Conservation (phyloP, 345 rosid genomes). For the Arabis alpina region DNA sequence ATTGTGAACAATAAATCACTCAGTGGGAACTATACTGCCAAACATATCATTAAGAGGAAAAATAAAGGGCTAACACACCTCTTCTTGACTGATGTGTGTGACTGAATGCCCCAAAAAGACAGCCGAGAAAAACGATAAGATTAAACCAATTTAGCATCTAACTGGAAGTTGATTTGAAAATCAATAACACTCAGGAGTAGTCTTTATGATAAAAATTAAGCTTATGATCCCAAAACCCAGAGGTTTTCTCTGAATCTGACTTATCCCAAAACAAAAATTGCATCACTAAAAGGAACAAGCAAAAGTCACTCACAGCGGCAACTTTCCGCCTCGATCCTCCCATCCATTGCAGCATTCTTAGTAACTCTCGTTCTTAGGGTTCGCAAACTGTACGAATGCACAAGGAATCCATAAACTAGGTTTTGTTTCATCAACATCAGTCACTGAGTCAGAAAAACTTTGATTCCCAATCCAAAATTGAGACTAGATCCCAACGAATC, state of each 20-base stretch:
- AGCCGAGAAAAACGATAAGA: slow-evolving; percentile 10
- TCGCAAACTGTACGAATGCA: slow-evolving; percentile 1
- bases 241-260: slow-evolving; percentile 6
- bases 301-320: slow-evolving; percentile 55
- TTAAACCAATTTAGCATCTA: neutral
- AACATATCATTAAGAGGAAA: neutral
- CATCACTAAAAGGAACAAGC: slow-evolving; percentile 13
- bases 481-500: slow-evolving; percentile 13
- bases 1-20: slow-evolving; percentile 9
- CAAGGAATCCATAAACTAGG: slow-evolving; percentile 13
- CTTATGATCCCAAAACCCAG: neutral
- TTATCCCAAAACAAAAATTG: neutral
- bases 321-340: slow-evolving; percentile 93
- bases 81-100: slow-evolving; percentile 43
- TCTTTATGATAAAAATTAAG: neutral
- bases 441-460: neutral
- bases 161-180: neutral
- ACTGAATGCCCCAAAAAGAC: slow-evolving; percentile 20
- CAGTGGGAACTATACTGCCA: slow-evolving; percentile 13
- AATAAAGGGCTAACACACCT: slow-evolving; percentile 27
- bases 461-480: slow-evolving; percentile 8
- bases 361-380: neutral
- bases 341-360: slow-evolving; percentile 87
- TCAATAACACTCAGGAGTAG: neutral
- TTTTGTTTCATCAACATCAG: neutral